Evolutionary conservation across 768 basidiomycete genomes (phyloP).

Genomic region (Sistotremastrum suecicum): DNA sequence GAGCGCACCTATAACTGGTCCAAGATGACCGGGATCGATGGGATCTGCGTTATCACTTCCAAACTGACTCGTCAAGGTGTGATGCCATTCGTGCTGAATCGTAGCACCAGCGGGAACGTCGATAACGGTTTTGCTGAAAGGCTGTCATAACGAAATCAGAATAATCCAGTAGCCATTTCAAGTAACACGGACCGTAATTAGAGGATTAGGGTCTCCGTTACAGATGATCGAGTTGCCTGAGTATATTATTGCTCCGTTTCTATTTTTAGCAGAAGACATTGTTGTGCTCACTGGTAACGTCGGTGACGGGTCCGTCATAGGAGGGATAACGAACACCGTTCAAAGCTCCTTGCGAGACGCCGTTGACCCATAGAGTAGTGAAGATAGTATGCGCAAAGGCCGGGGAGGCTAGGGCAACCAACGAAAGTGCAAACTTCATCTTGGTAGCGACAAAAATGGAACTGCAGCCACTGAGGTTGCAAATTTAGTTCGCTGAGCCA

Average conservation of each 20-base stretch:
- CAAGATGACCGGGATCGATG: constrained; percentile 37
- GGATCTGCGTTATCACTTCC: constrained; percentile 31
- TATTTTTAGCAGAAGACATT: too few relatives aligned
- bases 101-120: constrained; percentile 37
- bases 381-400: constrained; percentile 17
- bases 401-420: constrained; percentile 2
- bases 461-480: neutral
- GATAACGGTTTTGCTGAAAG: constrained; percentile 30
- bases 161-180: too few relatives aligned
- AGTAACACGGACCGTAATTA: neutral
- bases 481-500: too few relatives aligned
- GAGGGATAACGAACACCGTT: constrained; percentile 31
- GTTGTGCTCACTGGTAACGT: constrained; percentile 32
- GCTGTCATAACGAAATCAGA: constrained; percentile 21
- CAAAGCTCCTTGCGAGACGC: constrained; percentile 31
- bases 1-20: constrained; percentile 21
- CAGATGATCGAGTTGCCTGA: constrained; percentile 25
- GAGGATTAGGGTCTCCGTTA: constrained; percentile 44
- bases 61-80: constrained; percentile 31
- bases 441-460: neutral
- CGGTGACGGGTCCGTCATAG: constrained; percentile 36
- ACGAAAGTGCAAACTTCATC: constrained; percentile 8
- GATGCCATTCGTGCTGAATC: constrained; percentile 40
- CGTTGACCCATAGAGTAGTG: constrained; percentile 25
- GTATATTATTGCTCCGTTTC: neutral